Conservation (phyloP, 1,284 basidiomycete species). For the Malassezia psittaci region DNA sequence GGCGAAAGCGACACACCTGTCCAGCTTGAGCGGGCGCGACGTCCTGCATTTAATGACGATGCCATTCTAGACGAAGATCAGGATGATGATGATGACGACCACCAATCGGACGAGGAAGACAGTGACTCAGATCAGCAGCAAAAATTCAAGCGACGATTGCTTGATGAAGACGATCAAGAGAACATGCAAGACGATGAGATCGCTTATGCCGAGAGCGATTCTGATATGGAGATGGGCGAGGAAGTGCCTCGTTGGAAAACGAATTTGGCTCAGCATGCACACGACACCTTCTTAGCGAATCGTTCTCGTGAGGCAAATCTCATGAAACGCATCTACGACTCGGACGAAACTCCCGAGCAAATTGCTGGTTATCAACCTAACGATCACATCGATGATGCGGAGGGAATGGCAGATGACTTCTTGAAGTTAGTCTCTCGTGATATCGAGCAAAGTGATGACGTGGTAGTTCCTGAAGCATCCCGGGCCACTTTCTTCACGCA, state of each 20-base stretch:
- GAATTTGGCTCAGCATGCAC: conserved; percentile 60
- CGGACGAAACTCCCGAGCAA: conserved; percentile 60
- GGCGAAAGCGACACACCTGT: conserved; percentile 48
- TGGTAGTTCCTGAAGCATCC: conserved; percentile 58
- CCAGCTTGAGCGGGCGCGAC: conserved; percentile 3
- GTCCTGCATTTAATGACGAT: conserved; percentile 34
- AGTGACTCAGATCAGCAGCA: conserved; percentile 30
- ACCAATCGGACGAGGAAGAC: conserved; percentile 25
- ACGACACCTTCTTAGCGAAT: conserved; percentile 50
- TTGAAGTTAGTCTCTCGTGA: conserved; percentile 51
- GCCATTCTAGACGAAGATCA: conserved; percentile 41
- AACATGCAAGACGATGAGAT: conserved; percentile 20
- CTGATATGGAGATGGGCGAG: conserved; percentile 34
- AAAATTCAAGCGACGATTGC: conserved; percentile 27
- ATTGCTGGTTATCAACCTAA: conserved; percentile 51
- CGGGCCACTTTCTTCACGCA: conserved; percentile 56
- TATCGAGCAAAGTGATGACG: conserved; percentile 7
- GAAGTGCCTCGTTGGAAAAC: conserved; percentile 62
- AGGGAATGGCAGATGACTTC: conserved; percentile 56
- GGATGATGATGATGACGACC: conserved; percentile 20
- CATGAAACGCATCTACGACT: conserved; percentile 75
- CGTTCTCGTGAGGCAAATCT: conserved; percentile 56
- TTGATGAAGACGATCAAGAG: conserved; percentile 19
- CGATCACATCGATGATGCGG: conserved; percentile 35
- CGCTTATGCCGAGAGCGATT: conserved; percentile 46